A percentile compares a stretch with the other conserved stretches of the same genome.
These are phyloP conservation scores for Leishmania braziliensis DNA, from an alignment of 208 protist genomes.

Conservation along the genomic window DNA sequence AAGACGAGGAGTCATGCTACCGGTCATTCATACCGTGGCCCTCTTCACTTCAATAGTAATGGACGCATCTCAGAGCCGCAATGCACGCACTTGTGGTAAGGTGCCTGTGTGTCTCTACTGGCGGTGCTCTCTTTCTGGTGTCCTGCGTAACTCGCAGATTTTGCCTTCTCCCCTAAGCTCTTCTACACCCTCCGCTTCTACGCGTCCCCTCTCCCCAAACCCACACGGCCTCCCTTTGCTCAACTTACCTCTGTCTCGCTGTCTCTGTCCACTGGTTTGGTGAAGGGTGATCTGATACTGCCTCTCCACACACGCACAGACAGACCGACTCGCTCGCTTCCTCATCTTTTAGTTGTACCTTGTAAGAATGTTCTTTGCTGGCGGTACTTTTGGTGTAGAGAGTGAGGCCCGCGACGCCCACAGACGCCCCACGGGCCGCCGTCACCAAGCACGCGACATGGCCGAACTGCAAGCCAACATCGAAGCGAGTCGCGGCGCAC, in stretches of 20 bases:
- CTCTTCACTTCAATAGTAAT: neutral
- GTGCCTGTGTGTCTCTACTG: neutral
- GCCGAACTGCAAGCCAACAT: conserved; percentile 29
- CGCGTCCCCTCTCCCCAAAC: neutral
- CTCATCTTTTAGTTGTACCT: neutral
- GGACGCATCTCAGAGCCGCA: neutral
- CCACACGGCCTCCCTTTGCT: neutral
- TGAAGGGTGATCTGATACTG: conserved; percentile 1
- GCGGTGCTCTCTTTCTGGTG: neutral
- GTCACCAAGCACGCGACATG: conserved; percentile 66
- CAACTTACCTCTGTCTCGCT: neutral
- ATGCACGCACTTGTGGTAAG: neutral
- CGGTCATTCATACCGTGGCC: neutral
- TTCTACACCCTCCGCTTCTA: neutral
- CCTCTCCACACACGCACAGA: neutral
- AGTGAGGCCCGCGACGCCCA: conserved; percentile 48
- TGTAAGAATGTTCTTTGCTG: conserved; percentile 28
- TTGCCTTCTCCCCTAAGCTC: neutral
- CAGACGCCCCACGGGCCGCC: conserved; percentile 45
- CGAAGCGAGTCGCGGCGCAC: neutral
- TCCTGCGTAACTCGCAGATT: neutral
- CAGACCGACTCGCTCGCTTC: conserved; percentile 1
- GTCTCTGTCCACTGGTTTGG: neutral
- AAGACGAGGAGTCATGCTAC: neutral
- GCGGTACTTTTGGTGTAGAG: conserved; percentile 48